phyloP scores from a whole-genome alignment of 257 asterid genomes.

The Voacanga thouarsii region DNA sequence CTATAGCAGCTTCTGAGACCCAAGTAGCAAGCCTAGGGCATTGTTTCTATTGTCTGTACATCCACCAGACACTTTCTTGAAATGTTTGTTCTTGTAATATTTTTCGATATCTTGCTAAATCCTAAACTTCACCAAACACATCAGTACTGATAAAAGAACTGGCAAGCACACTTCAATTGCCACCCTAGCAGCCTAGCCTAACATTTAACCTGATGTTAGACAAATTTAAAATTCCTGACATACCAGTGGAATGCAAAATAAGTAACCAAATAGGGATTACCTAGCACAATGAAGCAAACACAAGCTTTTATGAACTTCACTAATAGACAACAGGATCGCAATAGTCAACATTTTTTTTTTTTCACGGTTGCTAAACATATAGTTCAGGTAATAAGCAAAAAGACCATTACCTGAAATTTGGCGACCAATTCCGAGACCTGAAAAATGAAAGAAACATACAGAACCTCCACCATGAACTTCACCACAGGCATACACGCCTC shows the following conservation, averaged over 20 bases:
- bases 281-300: not conserved
- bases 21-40: not conserved
- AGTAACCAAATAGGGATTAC: not conserved
- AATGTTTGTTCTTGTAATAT: not conserved
- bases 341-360: too few species aligned
- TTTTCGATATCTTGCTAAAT: not conserved
- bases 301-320: not conserved
- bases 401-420: slow-evolving; percentile 62
- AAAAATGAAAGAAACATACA: slow-evolving; percentile 66
- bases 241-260: not conserved
- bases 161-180: not conserved
- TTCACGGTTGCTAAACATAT: not conserved
- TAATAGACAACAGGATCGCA: not conserved
- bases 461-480: slow-evolving; percentile 59
- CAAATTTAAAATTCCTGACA: not conserved
- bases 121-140: not conserved
- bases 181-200: not conserved
- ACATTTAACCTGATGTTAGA: not conserved
- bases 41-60: not conserved
- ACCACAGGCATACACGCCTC: slow-evolving; percentile 81
- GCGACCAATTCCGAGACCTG: slow-evolving; percentile 60
- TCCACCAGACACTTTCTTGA: not conserved
- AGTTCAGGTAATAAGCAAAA: not conserved
- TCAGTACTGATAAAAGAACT: not conserved
- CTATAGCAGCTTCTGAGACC: not conserved